Evolutionary conservation across 345 rosid genomes (phyloP).

Genomic region (Lumnitzera littorea): DNA sequence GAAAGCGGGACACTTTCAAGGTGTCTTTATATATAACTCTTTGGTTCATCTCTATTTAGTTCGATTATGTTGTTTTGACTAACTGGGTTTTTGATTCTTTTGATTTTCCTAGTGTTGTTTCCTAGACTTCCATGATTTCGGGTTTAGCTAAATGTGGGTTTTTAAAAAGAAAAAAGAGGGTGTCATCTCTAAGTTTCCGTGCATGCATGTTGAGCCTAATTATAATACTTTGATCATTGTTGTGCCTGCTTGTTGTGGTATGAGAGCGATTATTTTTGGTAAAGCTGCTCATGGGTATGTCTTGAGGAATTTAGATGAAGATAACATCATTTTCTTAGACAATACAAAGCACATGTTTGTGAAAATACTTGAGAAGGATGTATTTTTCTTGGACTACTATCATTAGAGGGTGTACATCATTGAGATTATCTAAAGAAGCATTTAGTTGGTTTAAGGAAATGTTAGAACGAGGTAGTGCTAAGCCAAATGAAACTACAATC

Average conservation of each 20-base stretch:
- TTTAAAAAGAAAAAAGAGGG: conserved; percentile 2
- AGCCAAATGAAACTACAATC: conserved; percentile 21
- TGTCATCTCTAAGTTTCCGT: conserved; percentile 10
- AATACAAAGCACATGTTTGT: conserved; percentile 14
- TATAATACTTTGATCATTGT: conserved; percentile 12
- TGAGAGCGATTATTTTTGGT: neutral
- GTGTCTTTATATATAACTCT: conserved; percentile 18
- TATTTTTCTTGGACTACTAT: conserved; percentile 21
- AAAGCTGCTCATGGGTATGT: conserved; percentile 15
- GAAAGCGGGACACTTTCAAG: conserved; percentile 14
- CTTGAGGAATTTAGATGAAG: conserved; percentile 13
- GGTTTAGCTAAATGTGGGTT: conserved; percentile 16
- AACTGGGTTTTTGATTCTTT: conserved; percentile 7
- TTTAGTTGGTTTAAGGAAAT: conserved; percentile 12
- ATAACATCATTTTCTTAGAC: conserved; percentile 4
- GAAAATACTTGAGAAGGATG: conserved; percentile 22
- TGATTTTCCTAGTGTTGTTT: conserved; percentile 16
- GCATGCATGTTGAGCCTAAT: conserved; percentile 18
- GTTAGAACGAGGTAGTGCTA: conserved; percentile 11
- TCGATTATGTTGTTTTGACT: conserved; percentile 9
- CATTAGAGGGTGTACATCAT: conserved; percentile 16
- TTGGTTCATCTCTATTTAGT: conserved; percentile 20
- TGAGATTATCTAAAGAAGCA: conserved; percentile 15
- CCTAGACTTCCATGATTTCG: conserved; percentile 20
- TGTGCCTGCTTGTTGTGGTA: conserved; percentile 10